A percentile compares a stretch with the other conserved stretches of the same genome.
These are phyloP conservation scores for Colletotrichum spaethianum DNA, from an alignment of 2,329 filamentous ascomycete genomes.

Conservation along the genomic window DNA sequence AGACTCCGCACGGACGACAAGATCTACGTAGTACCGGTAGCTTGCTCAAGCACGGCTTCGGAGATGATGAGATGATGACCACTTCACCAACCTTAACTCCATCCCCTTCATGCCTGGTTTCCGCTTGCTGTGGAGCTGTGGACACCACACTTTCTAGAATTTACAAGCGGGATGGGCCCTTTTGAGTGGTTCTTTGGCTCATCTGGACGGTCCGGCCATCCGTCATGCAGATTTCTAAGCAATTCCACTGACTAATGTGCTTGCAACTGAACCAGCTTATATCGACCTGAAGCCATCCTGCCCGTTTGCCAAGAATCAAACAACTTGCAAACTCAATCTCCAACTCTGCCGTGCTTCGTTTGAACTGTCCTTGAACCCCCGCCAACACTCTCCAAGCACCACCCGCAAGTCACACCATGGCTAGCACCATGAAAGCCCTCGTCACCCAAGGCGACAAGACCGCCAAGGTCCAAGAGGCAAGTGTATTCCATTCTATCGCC, in stretches of 20 bases:
- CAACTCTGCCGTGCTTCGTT: background rate
- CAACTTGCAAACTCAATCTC: background rate
- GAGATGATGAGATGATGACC: background rate
- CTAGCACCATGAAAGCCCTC: conserved; percentile 47
- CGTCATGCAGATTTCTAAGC: background rate
- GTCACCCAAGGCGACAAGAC: conserved; percentile 50
- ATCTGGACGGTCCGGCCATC: background rate
- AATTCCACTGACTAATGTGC: background rate
- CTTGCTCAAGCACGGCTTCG: background rate
- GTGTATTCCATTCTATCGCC: background rate
- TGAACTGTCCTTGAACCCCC: background rate
- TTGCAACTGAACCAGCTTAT: background rate
- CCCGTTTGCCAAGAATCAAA: background rate
- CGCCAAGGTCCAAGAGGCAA: conserved; percentile 48
- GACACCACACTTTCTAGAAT: background rate
- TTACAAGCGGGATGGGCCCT: background rate
- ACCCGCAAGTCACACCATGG: background rate
- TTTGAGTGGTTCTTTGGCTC: background rate
- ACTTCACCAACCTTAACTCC: background rate
- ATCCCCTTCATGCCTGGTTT: background rate
- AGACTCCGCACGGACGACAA: background rate
- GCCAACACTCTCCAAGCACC: too few relatives aligned
- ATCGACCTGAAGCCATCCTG: background rate
- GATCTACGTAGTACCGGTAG: too few relatives aligned
- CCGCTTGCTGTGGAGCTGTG: background rate